Evolutionary conservation across 208 protist species (phyloP).

Genomic region (Polymyxa betae): DNA sequence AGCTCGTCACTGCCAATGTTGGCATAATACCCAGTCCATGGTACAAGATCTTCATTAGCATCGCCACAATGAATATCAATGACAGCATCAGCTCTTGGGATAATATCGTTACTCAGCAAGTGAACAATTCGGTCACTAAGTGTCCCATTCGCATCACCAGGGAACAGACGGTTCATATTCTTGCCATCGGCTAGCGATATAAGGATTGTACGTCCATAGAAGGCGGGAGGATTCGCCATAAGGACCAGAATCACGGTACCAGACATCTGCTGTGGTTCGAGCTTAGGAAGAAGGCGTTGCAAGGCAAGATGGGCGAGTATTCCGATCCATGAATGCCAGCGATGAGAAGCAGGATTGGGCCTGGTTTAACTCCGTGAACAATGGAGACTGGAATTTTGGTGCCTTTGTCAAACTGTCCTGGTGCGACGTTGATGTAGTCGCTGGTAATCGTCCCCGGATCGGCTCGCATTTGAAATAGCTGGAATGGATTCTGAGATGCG

Average conservation of each 20-base stretch:
- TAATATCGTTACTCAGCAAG: background rate
- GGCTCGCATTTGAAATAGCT: background rate
- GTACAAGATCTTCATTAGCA: background rate
- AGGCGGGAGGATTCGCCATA: background rate
- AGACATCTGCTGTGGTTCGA: background rate
- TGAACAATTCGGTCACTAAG: background rate
- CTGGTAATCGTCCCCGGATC: background rate
- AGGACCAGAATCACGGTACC: background rate
- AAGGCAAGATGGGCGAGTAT: background rate
- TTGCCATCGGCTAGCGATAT: background rate
- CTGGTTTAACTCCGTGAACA: background rate
- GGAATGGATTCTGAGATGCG: background rate
- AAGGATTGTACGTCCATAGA: background rate
- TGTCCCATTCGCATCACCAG: background rate
- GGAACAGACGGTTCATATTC: background rate
- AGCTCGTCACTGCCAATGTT: background rate
- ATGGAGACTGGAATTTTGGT: background rate
- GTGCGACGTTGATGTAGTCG: background rate
- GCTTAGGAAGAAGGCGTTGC: background rate
- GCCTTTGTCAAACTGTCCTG: background rate
- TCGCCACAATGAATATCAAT: conserved; percentile 2
- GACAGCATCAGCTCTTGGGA: background rate
- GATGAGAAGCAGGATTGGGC: background rate
- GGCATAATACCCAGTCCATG: conserved; percentile 9
- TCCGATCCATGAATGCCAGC: background rate